These are phyloP conservation scores for Candida xiaguanensis DNA, from an alignment of 805 yeast species.

Conservation along the genomic window DNA sequence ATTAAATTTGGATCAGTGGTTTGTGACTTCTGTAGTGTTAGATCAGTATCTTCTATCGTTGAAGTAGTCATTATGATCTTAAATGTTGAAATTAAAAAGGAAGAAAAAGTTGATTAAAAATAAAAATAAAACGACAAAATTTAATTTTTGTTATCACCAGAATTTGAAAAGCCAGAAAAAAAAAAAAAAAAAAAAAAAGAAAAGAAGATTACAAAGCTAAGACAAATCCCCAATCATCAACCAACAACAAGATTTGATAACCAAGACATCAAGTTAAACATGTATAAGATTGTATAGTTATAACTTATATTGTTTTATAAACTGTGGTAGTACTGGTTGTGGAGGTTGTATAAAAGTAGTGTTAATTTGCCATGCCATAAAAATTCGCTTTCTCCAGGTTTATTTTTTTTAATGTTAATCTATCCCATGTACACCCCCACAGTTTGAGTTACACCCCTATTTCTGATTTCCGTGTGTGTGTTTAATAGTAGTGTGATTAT, in stretches of 20 bases:
- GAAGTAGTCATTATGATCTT: not conserved
- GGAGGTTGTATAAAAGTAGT: not conserved
- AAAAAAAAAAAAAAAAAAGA: too few species aligned
- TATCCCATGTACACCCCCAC: not conserved
- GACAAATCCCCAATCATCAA: too few species aligned
- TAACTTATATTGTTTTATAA: too few species aligned
- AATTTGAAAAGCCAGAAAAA: too few species aligned
- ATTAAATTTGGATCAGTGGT: not conserved
- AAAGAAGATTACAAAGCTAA: too few species aligned
- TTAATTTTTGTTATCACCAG: too few species aligned
- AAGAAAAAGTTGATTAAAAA: not conserved
- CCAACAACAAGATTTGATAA: too few species aligned
- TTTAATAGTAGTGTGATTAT: constrained; percentile 1
- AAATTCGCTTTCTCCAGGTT: constrained; percentile 2
- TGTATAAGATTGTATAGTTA: too few species aligned
- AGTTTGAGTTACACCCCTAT: not conserved
- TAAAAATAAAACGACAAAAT: not conserved
- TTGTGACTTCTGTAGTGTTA: not conserved
- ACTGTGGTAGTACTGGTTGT: too few species aligned
- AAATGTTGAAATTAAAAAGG: not conserved
- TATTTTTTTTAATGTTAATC: too few species aligned
- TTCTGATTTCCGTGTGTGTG: too few species aligned
- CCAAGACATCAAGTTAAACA: too few species aligned
- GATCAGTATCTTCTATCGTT: not conserved
- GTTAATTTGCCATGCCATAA: not conserved